phyloP scores from a whole-genome alignment of 164 flowering plant species.

The Aristolochia contorta region DNA sequence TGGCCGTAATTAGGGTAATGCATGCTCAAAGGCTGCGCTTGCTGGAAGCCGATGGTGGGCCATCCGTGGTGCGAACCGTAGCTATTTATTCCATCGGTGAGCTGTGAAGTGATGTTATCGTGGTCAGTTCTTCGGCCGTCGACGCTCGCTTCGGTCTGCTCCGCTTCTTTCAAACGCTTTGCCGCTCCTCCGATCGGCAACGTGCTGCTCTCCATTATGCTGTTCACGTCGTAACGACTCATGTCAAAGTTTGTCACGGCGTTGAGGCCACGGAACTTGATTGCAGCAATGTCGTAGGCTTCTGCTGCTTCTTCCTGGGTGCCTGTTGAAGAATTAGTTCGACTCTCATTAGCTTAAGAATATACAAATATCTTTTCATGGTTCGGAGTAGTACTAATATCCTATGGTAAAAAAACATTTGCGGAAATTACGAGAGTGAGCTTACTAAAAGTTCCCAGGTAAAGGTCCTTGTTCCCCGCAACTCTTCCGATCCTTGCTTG shows the following conservation, averaged over 20 bases:
- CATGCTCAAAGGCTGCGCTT: slow-evolving; percentile 35
- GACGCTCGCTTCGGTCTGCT: slow-evolving; percentile 30
- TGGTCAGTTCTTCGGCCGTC: slow-evolving; percentile 22
- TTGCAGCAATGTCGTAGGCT: slow-evolving; percentile 95
- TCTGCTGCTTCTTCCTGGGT: slow-evolving; percentile 99
- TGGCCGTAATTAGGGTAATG: slow-evolving; percentile 35
- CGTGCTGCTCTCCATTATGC: slow-evolving; percentile 73
- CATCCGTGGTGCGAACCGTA: slow-evolving; percentile 26
- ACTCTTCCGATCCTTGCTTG: slow-evolving; percentile 94
- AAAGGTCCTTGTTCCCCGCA: slow-evolving; percentile 90
- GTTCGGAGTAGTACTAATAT: too few relatives aligned
- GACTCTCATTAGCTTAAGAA: too few relatives aligned
- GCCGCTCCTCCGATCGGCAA: slow-evolving; percentile 78
- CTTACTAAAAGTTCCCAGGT: slow-evolving; percentile 92
- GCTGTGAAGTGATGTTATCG: slow-evolving; percentile 22
- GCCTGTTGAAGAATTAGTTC: slow-evolving; percentile 26
- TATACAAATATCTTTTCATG: neutral
- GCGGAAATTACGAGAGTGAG: neutral
- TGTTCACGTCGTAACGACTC: slow-evolving; percentile 74
- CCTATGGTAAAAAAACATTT: too few relatives aligned
- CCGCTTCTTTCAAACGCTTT: slow-evolving; percentile 63
- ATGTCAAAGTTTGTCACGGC: slow-evolving; percentile 97
- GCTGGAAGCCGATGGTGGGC: slow-evolving; percentile 56
- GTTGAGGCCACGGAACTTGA: slow-evolving; percentile 80
- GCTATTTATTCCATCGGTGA: slow-evolving; percentile 29